Percentiles rank a stretch among this genome's conserved stretches.
Conservation (phyloP, 2,329 filamentous ascomycete species). For the Penicillium olsonii region DNA sequence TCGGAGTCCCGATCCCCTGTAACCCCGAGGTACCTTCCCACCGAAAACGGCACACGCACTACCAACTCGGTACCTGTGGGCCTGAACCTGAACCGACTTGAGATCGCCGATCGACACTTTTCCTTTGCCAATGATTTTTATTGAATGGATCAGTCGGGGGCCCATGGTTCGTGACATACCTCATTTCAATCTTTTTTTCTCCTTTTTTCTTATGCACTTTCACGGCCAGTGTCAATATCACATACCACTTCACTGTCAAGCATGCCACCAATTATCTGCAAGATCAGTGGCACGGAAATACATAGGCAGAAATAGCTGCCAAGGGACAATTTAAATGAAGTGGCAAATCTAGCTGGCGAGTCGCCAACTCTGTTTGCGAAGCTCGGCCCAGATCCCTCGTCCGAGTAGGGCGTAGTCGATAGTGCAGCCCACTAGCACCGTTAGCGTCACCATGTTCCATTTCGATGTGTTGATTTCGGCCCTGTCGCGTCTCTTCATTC, state of each 20-base stretch:
- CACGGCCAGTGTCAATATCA: neutral
- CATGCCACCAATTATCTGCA: neutral
- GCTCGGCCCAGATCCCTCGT: constrained; percentile 10
- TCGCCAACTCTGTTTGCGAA: neutral
- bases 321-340: constrained; percentile 5
- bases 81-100: neutral
- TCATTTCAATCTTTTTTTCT: neutral
- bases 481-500: neutral
- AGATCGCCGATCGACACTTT: neutral
- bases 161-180: neutral
- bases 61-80: neutral
- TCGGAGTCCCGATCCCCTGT: neutral
- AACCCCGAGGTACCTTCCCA: constrained; percentile 1
- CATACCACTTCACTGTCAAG: neutral
- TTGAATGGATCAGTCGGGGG: neutral
- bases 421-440: constrained; percentile 18
- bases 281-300: neutral
- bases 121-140: neutral
- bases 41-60: neutral
- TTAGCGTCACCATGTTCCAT: constrained; percentile 9
- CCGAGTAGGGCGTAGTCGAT: constrained; percentile 12
- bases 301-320: constrained; percentile 1
- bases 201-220: no score
- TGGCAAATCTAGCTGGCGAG: neutral
- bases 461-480: neutral